Conservation (phyloP, 306 rosid species). For the Castanea sativa region DNA sequence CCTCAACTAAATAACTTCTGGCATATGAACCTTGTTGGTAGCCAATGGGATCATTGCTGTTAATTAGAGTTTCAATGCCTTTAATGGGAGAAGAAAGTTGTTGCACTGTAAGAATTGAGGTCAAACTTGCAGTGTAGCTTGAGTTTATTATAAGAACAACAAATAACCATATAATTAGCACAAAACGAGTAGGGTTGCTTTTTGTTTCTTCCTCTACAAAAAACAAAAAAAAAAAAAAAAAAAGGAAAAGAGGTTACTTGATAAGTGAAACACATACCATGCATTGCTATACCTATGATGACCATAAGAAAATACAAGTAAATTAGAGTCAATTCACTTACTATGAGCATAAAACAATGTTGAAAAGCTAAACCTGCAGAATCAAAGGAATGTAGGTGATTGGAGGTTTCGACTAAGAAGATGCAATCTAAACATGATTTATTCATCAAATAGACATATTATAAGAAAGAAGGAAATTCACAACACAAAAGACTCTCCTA, state of each 20-base stretch:
- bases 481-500: neutral
- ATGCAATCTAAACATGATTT: neutral
- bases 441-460: neutral
- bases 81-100: conserved; percentile 71
- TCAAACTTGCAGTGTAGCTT: conserved; percentile 90
- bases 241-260: neutral
- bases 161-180: conserved; percentile 79
- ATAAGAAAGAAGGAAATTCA: neutral
- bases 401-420: neutral
- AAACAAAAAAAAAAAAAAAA: neutral
- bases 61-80: conserved; percentile 62
- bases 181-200: conserved; percentile 63
- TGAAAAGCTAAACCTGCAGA: conserved; percentile 64
- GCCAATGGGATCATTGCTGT: conserved; percentile 65
- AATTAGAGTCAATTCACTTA: conserved; percentile 39
- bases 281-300: neutral
- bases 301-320: neutral
- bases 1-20: conserved; percentile 47
- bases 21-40: conserved; percentile 68
- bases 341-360: conserved; percentile 80
- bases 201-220: conserved; percentile 76
- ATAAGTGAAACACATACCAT: conserved; percentile 14
- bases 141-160: conserved; percentile 91
- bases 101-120: conserved; percentile 92
- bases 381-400: neutral